These are phyloP conservation scores for Talaromyces sp. DNA, from an alignment of 2,329 filamentous ascomycete species.

Conservation along the genomic window DNA sequence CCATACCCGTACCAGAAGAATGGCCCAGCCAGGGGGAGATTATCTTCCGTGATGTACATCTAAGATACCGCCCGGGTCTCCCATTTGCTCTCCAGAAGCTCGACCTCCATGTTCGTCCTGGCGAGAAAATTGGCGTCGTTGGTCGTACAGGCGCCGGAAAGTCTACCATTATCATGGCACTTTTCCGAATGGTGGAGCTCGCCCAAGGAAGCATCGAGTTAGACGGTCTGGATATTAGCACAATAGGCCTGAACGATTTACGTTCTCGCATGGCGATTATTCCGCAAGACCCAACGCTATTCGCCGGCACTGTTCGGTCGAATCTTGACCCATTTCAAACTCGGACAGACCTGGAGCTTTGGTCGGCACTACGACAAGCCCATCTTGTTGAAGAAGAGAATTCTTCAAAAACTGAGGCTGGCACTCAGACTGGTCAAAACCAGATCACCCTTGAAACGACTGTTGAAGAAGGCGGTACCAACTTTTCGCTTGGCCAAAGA, in stretches of 20 bases:
- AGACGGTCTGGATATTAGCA: constrained; percentile 12
- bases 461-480: constrained; percentile 87
- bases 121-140: constrained; percentile 14
- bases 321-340: constrained; percentile 12
- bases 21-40: constrained; percentile 21
- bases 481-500: constrained; percentile 85
- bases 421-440: background rate
- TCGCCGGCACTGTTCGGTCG: constrained; percentile 11
- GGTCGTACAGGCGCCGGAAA: constrained; percentile 18
- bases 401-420: constrained; percentile 34
- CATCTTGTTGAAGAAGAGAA: constrained; percentile 21
- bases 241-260: constrained; percentile 8
- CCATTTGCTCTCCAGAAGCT: constrained; percentile 10
- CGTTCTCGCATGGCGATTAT: constrained; percentile 12
- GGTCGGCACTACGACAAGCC: constrained; percentile 9
- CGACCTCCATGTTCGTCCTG: constrained; percentile 8
- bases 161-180: constrained; percentile 15
- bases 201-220: constrained; percentile 8
- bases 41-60: constrained; percentile 8
- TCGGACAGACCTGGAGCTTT: constrained; percentile 10
- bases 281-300: constrained; percentile 11
- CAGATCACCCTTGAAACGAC: constrained; percentile 73
- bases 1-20: constrained; percentile 20
- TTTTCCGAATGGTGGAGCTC: constrained; percentile 13
- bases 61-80: constrained; percentile 11